Conservation (phyloP, 192 early-diverging fungal species). For the Dispira parvispora region DNA sequence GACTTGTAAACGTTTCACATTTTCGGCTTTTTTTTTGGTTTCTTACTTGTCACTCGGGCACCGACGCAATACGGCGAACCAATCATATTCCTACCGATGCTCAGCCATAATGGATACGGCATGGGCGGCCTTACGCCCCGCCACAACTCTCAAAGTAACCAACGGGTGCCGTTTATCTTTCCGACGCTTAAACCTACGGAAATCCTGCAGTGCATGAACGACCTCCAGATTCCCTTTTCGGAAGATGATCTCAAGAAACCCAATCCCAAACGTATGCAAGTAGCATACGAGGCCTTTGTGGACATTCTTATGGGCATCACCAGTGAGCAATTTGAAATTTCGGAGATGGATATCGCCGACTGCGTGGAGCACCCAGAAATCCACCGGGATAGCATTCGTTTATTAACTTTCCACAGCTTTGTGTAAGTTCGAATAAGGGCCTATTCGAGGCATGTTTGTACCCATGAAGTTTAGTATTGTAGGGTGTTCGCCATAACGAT, state of each 20-base stretch:
- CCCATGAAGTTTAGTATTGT: no score
- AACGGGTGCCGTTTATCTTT: slow-evolving; percentile 22
- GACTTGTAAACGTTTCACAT: background rate
- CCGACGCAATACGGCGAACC: background rate
- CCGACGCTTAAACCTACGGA: slow-evolving; percentile 55
- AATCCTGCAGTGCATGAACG: slow-evolving; percentile 58
- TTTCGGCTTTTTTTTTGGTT: background rate
- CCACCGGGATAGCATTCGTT: slow-evolving; percentile 40
- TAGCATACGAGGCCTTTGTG: slow-evolving; percentile 54
- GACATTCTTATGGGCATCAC: slow-evolving; percentile 48
- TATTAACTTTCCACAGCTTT: slow-evolving; percentile 46
- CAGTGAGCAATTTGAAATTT: slow-evolving; percentile 28
- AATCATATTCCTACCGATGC: background rate
- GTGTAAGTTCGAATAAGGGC: slow-evolving; percentile 22
- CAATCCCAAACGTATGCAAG: slow-evolving; percentile 41
- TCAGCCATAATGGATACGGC: background rate
- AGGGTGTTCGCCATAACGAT: no score
- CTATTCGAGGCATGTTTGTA: no score
- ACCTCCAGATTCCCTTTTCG: slow-evolving; percentile 50
- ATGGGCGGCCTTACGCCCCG: slow-evolving; percentile 6
- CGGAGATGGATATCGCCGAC: slow-evolving; percentile 19
- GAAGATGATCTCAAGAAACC: slow-evolving; percentile 62
- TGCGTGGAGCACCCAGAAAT: slow-evolving; percentile 34
- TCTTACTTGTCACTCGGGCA: background rate
- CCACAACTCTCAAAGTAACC: background rate